Conservation (phyloP, 202 grass and related monocot genomes). For the Carex arenaria region DNA sequence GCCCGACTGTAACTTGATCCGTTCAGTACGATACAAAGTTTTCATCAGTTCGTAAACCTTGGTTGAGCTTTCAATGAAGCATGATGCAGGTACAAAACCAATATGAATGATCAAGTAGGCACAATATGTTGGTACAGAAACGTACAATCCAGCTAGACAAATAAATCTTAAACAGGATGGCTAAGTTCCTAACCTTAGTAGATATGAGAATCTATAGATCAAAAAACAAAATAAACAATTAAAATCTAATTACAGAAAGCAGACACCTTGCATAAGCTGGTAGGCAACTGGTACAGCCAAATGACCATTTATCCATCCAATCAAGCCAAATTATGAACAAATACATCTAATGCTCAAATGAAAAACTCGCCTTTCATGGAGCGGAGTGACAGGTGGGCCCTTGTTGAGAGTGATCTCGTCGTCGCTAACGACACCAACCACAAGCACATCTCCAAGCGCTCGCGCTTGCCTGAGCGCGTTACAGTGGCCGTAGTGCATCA, state of each 20-base stretch:
- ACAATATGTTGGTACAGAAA: neutral
- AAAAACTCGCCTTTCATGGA: conserved; percentile 60
- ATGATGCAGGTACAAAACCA: neutral
- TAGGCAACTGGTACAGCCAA: neutral
- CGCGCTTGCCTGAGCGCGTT: conserved; percentile 70
- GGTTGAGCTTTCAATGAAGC: neutral
- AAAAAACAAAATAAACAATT: neutral
- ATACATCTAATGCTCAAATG: neutral
- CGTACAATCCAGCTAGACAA: neutral
- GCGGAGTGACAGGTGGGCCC: conserved; percentile 79
- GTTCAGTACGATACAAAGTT: neutral
- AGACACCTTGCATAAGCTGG: neutral
- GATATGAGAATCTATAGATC: too few relatives aligned
- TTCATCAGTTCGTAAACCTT: neutral
- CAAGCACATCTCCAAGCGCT: conserved; percentile 74
- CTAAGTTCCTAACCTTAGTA: neutral
- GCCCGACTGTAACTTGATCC: neutral
- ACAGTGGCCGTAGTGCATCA: conserved; percentile 45
- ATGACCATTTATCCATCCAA: neutral
- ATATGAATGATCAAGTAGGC: neutral
- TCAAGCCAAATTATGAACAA: neutral
- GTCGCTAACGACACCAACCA: conserved; percentile 86
- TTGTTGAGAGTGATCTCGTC: conserved; percentile 91
- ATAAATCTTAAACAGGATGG: neutral
- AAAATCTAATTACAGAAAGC: conserved; percentile 1